These are phyloP conservation scores for Fusarium stilboides DNA, from an alignment of 2,329 filamentous ascomycete genomes.

Conservation along the genomic window DNA sequence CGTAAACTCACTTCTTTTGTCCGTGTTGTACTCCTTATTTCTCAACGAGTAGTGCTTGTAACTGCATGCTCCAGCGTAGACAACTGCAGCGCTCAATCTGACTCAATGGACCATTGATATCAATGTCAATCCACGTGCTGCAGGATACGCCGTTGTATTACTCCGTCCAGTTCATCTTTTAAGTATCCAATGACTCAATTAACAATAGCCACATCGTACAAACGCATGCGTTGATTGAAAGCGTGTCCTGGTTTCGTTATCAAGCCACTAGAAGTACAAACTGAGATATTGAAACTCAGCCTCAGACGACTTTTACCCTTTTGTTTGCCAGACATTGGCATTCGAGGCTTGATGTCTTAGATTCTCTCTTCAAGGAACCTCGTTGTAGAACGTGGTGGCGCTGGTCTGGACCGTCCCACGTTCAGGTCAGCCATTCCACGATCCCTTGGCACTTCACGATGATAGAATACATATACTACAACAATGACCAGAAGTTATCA, in stretches of 20 bases:
- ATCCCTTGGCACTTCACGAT: slow-evolving; percentile 6
- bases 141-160: too few species aligned
- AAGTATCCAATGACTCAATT: too few species aligned
- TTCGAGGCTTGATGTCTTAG: slow-evolving; percentile 8
- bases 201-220: too few species aligned
- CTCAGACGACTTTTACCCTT: not conserved
- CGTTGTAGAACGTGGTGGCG: slow-evolving; percentile 3
- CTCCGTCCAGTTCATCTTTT: too few species aligned
- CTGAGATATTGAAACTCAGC: not conserved
- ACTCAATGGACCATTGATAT: too few species aligned
- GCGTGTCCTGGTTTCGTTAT: not conserved
- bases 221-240: not conserved
- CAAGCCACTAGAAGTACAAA: slow-evolving; percentile 10
- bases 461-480: slow-evolving; percentile 9
- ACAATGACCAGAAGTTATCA: not conserved
- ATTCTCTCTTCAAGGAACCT: slow-evolving; percentile 36
- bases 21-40: too few species aligned
- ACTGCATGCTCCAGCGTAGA: too few species aligned
- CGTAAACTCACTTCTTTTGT: not conserved
- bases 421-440: slow-evolving; percentile 23
- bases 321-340: slow-evolving; percentile 9
- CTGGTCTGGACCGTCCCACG: slow-evolving; percentile 24
- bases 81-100: too few species aligned
- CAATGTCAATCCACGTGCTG: too few species aligned
- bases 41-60: too few species aligned